These are phyloP conservation scores for Kingdonia uniflora DNA, from an alignment of 164 flowering plant species.

Conservation along the genomic window DNA sequence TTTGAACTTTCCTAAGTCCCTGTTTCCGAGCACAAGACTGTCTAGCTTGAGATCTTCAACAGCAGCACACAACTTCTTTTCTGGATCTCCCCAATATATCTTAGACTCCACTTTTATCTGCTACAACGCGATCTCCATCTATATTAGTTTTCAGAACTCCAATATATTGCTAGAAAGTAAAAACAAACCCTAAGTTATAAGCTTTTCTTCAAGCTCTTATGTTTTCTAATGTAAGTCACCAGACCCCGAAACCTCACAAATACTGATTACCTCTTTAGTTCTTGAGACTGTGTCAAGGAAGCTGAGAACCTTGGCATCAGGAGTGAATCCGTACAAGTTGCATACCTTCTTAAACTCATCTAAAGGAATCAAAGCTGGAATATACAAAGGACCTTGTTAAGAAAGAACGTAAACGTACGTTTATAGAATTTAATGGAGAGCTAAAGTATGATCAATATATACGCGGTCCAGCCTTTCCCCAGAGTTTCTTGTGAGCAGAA, in stretches of 20 bases:
- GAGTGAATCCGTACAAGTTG: constrained; percentile 43
- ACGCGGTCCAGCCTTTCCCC: constrained; percentile 66
- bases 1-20: constrained; percentile 50
- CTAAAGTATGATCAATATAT: not conserved
- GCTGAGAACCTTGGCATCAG: constrained; percentile 50
- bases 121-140: not conserved
- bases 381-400: too few relatives aligned
- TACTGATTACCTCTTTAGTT: constrained; percentile 30
- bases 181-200: not conserved
- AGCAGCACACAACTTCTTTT: constrained; percentile 60
- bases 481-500: constrained; percentile 33
- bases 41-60: constrained; percentile 59
- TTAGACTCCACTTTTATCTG: constrained; percentile 49
- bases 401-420: too few relatives aligned
- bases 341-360: constrained; percentile 42
- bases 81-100: constrained; percentile 78
- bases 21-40: constrained; percentile 58
- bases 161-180: not conserved
- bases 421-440: too few relatives aligned
- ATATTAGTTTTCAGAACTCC: not conserved
- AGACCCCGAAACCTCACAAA: not conserved
- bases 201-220: not conserved
- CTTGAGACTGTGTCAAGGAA: constrained; percentile 39
- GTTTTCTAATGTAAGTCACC: not conserved
- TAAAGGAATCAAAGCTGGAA: constrained; percentile 58